A percentile compares a stretch with the other conserved stretches of the same genome.
Evolutionary conservation across 192 early-diverging fungal genomes (phyloP).

Genomic region (Diversispora eburnea): DNA sequence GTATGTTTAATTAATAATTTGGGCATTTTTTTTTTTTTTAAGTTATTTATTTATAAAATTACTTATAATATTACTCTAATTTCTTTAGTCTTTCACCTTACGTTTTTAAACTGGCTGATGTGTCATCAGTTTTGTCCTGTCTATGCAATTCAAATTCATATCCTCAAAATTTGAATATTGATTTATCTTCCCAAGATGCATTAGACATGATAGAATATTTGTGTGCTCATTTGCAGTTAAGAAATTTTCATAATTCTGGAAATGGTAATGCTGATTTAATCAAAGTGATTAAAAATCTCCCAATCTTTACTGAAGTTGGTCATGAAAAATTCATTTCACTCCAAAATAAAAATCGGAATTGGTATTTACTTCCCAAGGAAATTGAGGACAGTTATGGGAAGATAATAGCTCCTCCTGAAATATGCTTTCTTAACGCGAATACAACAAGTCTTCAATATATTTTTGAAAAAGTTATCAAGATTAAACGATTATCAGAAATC

Average conservation of each 20-base stretch:
- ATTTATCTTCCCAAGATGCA: not conserved
- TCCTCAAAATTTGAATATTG: not conserved
- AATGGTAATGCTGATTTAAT: not conserved
- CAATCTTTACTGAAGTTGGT: constrained; percentile 2
- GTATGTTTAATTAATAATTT: not conserved
- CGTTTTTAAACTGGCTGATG: not conserved
- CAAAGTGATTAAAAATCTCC: constrained; percentile 11
- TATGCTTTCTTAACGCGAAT: not conserved
- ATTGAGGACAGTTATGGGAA: not conserved
- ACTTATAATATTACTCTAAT: not conserved
- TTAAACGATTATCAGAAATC: not conserved
- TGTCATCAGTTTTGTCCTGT: not conserved
- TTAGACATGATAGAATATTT: not conserved
- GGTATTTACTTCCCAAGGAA: not conserved
- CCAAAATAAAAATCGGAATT: not conserved
- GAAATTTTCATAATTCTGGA: too few relatives aligned
- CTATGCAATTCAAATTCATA: not conserved
- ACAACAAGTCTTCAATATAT: not conserved
- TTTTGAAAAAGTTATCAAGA: not conserved
- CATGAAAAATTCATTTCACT: not conserved
- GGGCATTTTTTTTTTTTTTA: not conserved
- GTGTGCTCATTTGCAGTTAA: not conserved
- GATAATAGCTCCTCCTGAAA: not conserved
- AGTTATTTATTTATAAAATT: not conserved
- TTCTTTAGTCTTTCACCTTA: not conserved